A percentile compares a stretch with the other conserved stretches of the same genome.
phyloP scores from a whole-genome alignment of 345 rosid genomes.

The Citrus medica region DNA sequence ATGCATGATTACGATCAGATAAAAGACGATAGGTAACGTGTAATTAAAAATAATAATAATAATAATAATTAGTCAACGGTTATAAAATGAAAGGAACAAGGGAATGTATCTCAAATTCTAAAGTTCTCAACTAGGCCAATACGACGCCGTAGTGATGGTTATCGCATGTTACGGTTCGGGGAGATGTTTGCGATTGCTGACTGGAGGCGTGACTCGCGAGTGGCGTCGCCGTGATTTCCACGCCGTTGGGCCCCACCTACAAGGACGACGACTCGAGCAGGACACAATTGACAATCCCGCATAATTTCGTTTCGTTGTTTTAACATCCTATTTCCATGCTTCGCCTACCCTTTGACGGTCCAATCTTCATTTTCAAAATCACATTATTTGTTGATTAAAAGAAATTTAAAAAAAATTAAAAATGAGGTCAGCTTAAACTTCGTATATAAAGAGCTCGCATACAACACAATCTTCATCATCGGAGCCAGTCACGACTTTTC shows the following conservation, averaged over 20 bases:
- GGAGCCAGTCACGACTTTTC: not conserved
- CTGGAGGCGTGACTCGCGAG: slow-evolving; percentile 14
- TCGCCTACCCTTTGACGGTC: slow-evolving; percentile 6
- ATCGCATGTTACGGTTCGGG: no score
- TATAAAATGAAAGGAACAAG: no score
- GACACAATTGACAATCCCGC: not conserved
- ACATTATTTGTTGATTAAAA: no score
- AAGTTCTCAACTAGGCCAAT: no score
- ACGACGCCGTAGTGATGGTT: no score
- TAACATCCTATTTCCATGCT: not conserved
- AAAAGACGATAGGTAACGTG: no score
- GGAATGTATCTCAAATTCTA: no score
- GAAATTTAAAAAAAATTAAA: not conserved
- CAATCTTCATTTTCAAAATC: not conserved
- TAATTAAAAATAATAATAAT: no score
- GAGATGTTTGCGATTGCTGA: not conserved
- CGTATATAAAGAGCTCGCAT: not conserved
- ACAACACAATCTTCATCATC: not conserved
- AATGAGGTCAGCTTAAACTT: not conserved
- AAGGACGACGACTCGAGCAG: not conserved
- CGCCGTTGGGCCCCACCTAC: not conserved
- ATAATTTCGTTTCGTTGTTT: not conserved
- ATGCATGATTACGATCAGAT: no score
- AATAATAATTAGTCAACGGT: no score
- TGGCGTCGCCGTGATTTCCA: slow-evolving; percentile 16